Conservation (phyloP, 1,284 basidiomycete species). For the Cryptococcus sp. region DNA sequence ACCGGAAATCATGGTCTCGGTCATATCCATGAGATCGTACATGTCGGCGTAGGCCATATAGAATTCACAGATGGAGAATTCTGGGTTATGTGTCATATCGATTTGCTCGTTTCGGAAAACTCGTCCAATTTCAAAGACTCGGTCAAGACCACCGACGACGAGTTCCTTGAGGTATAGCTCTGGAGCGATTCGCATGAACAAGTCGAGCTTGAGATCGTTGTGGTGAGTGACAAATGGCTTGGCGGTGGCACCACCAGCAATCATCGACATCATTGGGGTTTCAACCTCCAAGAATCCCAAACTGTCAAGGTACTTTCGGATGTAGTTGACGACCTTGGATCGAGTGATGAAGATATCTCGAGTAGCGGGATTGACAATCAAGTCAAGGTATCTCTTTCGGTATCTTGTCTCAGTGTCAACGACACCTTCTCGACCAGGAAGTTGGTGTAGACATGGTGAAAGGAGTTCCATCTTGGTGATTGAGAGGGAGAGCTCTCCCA, state of each 20-base stretch:
- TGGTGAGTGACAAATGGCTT: constrained; percentile 99
- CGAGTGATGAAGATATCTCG: constrained; percentile 89
- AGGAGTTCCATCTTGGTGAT: constrained; percentile 81
- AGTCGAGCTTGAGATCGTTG: constrained; percentile 94
- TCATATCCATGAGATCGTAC: constrained; percentile 98
- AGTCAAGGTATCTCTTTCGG: constrained; percentile 97
- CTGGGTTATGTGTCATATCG: constrained; percentile 95
- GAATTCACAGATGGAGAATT: constrained; percentile 99
- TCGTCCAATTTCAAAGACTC: constrained; percentile 96
- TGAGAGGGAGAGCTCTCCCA: constrained; percentile 90
- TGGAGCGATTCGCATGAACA: constrained; percentile 97
- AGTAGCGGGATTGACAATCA: constrained; percentile 90
- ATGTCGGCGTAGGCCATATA: constrained; percentile 99
- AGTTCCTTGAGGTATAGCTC: constrained; percentile 98
- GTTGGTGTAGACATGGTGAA: constrained; percentile 91
- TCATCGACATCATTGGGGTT: constrained; percentile 96
- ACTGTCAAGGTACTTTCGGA: constrained; percentile 84
- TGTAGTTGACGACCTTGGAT: constrained; percentile 80
- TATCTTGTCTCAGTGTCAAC: constrained; percentile 97
- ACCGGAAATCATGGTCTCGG: constrained; percentile 85
- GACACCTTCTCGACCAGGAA: constrained; percentile 76
- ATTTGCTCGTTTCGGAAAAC: constrained; percentile 99
- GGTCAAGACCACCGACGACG: constrained; percentile 92
- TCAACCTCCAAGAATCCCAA: constrained; percentile 98
- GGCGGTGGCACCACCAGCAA: constrained; percentile 94